Evolutionary conservation across 1,284 basidiomycete species (phyloP).

Genomic region (Tylopilus sp.): DNA sequence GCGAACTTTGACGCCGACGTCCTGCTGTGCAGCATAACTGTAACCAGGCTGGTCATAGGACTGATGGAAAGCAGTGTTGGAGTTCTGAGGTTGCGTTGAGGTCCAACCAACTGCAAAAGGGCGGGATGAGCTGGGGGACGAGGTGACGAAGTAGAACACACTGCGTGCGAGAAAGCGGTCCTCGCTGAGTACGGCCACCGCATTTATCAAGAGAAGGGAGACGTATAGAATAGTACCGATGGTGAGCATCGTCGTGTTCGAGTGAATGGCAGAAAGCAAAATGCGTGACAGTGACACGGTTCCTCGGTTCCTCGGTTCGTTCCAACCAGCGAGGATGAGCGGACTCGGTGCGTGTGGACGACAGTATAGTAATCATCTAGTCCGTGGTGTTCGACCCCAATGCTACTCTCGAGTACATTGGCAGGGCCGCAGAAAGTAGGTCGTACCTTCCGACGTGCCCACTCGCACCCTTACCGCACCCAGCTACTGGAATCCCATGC

Average conservation of each 20-base stretch:
- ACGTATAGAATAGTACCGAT: constrained; percentile 72
- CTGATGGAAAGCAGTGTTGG: constrained; percentile 57
- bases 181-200: constrained; percentile 91
- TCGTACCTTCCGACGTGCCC: constrained; percentile 7
- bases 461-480: constrained; percentile 3
- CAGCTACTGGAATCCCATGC: constrained; percentile 51
- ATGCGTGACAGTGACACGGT: constrained; percentile 26
- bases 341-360: constrained; percentile 27
- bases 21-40: constrained; percentile 46
- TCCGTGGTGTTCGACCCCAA: constrained; percentile 7
- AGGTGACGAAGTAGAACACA: constrained; percentile 42
- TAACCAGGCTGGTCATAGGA: constrained; percentile 64
- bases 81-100: constrained; percentile 56
- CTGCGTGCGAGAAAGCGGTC: constrained; percentile 92
- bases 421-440: constrained; percentile 43
- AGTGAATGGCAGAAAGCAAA: not conserved
- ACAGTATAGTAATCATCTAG: constrained; percentile 5
- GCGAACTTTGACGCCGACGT: constrained; percentile 78
- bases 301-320: not conserved
- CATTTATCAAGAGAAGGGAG: constrained; percentile 82
- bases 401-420: constrained; percentile 30
- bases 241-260: constrained; percentile 41
- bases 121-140: constrained; percentile 5
- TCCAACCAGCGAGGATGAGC: constrained; percentile 32
- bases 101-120: constrained; percentile 83